phyloP scores from a whole-genome alignment of 2,329 filamentous ascomycete genomes.

The Sarocladium brachiariae region DNA sequence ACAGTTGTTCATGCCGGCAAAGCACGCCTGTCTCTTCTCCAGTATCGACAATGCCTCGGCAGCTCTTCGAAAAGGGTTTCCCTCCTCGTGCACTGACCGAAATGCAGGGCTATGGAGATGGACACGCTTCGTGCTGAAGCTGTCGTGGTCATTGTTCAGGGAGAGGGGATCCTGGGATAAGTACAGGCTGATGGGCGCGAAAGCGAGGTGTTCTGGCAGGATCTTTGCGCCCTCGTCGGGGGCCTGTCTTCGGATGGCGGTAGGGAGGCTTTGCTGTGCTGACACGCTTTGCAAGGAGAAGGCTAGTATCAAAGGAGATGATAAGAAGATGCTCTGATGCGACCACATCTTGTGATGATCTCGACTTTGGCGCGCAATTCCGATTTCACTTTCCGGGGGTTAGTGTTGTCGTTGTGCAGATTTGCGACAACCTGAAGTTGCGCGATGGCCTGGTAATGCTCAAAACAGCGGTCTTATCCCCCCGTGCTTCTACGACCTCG shows the following conservation, averaged over 20 bases:
- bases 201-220: conserved; percentile 58
- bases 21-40: conserved; percentile 59
- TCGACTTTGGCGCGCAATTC: too few relatives aligned
- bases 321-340: neutral
- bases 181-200: conserved; percentile 25
- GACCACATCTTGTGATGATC: neutral
- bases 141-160: conserved; percentile 21
- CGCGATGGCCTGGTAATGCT: too few relatives aligned
- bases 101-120: conserved; percentile 30
- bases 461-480: too few relatives aligned
- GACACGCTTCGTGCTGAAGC: conserved; percentile 3
- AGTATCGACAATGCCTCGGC: conserved; percentile 40
- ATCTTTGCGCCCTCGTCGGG: conserved; percentile 68
- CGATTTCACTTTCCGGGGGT: too few relatives aligned
- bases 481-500: neutral
- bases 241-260: conserved; percentile 66
- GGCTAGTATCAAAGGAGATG: conserved; percentile 39
- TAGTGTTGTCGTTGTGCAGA: too few relatives aligned
- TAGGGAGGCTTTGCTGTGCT: conserved; percentile 35
- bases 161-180: conserved; percentile 23
- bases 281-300: conserved; percentile 33
- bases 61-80: conserved; percentile 33
- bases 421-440: too few relatives aligned
- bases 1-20: conserved; percentile 59
- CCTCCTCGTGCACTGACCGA: conserved; percentile 35